A percentile compares a stretch with the other conserved stretches of the same genome.
These are phyloP conservation scores for Xylariaceae sp. DNA, from an alignment of 2,329 filamentous ascomycete genomes.

Conservation along the genomic window DNA sequence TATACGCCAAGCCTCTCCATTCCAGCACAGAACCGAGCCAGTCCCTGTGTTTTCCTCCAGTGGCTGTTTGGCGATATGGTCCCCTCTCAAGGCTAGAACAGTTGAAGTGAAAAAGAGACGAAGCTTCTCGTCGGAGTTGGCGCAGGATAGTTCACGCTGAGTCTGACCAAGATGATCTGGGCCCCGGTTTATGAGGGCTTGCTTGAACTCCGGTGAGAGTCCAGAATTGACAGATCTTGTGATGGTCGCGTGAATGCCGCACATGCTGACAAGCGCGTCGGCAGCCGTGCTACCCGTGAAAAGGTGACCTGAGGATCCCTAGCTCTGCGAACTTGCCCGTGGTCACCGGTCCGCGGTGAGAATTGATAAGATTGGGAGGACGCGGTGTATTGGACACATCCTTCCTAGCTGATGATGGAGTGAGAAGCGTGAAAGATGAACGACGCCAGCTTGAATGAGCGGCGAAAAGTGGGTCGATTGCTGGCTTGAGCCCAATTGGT, in stretches of 20 bases:
- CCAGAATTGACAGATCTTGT: slow-evolving; percentile 33
- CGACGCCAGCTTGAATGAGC: neutral
- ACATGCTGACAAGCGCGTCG: slow-evolving; percentile 41
- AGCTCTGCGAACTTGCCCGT: neutral
- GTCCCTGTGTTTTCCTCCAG: slow-evolving; percentile 49
- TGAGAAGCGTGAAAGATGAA: neutral
- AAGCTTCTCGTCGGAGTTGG: slow-evolving; percentile 23
- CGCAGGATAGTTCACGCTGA: slow-evolving; percentile 25
- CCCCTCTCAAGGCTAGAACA: slow-evolving; percentile 83
- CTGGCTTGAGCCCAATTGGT: neutral
- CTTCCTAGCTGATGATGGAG: neutral
- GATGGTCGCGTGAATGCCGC: slow-evolving; percentile 54
- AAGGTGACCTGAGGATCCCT: neutral
- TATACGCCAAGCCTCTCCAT: slow-evolving; percentile 90
- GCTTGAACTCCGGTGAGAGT: slow-evolving; percentile 36
- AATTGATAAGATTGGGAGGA: neutral
- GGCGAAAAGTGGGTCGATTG: neutral
- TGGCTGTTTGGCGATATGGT: slow-evolving; percentile 66
- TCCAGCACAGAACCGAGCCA: slow-evolving; percentile 82
- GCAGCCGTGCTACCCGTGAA: neutral
- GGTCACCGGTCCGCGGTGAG: neutral
- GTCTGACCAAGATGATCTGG: slow-evolving; percentile 53
- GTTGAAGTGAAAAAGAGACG: slow-evolving; percentile 64
- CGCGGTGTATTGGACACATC: neutral
- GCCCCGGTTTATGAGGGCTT: slow-evolving; percentile 50